These are phyloP conservation scores for Forsythia viridissima DNA, from an alignment of 257 asterid genomes.

Conservation along the genomic window DNA sequence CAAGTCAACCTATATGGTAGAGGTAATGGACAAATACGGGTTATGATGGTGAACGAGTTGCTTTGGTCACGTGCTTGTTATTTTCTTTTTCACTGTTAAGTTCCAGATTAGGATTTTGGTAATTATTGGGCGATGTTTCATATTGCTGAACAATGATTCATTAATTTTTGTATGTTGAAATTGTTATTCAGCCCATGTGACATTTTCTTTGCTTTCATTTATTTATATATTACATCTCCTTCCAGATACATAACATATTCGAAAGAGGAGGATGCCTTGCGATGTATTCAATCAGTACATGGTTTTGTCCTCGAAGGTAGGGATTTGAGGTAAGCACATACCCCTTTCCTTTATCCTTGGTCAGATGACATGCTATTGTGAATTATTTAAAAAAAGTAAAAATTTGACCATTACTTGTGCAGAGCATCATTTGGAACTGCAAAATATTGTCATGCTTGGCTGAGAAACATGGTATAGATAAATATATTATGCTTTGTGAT, in stretches of 20 bases:
- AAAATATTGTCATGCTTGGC: constrained; percentile 97
- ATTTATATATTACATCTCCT: constrained; percentile 19
- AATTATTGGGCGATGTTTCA: background rate
- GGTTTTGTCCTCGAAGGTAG: constrained; percentile 88
- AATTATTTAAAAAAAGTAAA: constrained; percentile 6
- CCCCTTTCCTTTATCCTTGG: constrained; percentile 20
- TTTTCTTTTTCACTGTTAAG: background rate
- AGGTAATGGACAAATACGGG: background rate
- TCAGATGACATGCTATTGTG: background rate
- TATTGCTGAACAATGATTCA: too few relatives aligned
- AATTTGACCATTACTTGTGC: constrained; percentile 39
- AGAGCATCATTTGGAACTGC: constrained; percentile 99
- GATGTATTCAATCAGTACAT: constrained; percentile 89
- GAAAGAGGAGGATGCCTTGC: constrained; percentile 90
- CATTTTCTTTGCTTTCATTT: background rate
- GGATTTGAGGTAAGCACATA: constrained; percentile 64
- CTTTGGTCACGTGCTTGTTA: background rate
- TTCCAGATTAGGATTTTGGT: background rate
- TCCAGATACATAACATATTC: constrained; percentile 85
- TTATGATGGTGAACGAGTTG: background rate
- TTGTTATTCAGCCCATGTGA: background rate
- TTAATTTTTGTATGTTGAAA: background rate
- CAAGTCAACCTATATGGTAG: too few relatives aligned
- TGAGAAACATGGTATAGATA: constrained; percentile 72
- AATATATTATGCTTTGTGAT: constrained; percentile 21